These are phyloP conservation scores for Solanum sejunctum DNA, from an alignment of 257 asterid species.

Conservation along the genomic window DNA sequence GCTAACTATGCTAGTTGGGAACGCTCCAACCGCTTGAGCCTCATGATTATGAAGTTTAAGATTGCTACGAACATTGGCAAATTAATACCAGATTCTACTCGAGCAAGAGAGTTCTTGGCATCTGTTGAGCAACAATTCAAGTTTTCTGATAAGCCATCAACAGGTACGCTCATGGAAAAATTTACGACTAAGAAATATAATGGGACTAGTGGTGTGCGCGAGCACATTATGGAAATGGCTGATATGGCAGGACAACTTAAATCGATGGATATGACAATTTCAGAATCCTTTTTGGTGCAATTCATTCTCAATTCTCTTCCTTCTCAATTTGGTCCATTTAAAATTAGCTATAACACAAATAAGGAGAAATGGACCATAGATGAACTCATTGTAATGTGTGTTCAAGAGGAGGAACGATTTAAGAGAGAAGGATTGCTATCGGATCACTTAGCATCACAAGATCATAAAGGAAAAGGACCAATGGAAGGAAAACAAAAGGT, in stretches of 20 bases:
- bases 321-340: not conserved
- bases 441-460: not conserved
- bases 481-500: not conserved
- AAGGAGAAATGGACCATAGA: not conserved
- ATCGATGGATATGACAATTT: not conserved
- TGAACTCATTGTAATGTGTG: not conserved
- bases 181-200: not conserved
- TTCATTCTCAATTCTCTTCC: constrained; percentile 1
- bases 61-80: not conserved
- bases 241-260: not conserved
- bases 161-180: not conserved
- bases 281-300: constrained; percentile 1
- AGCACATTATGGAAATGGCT: not conserved
- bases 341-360: not conserved
- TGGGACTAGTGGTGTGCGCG: not conserved
- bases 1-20: not conserved
- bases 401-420: constrained; percentile 1
- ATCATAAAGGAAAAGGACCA: not conserved
- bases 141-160: not conserved
- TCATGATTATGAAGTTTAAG: not conserved
- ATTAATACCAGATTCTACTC: not conserved
- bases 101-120: not conserved
- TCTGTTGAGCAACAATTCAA: not conserved
- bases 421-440: not conserved
- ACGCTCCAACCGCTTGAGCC: not conserved